Evolutionary conservation across 1,139 yeast species (phyloP).

Genomic region (Magnusiomyces suaveolens): DNA sequence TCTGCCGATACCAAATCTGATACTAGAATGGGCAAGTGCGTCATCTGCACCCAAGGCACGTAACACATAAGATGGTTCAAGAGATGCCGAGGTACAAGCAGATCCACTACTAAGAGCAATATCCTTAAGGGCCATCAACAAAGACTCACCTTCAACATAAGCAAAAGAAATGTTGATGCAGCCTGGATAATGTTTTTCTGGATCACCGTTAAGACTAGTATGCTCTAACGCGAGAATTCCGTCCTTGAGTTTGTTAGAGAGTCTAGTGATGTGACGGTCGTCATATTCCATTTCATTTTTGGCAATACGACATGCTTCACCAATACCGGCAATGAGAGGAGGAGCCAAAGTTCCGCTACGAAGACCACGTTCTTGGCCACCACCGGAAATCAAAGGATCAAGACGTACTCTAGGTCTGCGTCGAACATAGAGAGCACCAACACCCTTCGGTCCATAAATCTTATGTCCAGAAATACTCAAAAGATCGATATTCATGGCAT

Average conservation of each 20-base stretch:
- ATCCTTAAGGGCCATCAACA: conserved; percentile 93
- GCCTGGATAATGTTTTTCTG: conserved; percentile 67
- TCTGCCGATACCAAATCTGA: conserved; percentile 94
- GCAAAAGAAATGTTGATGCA: conserved; percentile 96
- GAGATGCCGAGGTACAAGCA: conserved; percentile 98
- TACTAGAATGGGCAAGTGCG: conserved; percentile 94
- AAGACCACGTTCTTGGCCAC: conserved; percentile 98
- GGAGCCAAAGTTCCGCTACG: conserved; percentile 97
- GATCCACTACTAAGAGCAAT: conserved; percentile 94
- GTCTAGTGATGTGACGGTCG: conserved; percentile 52
- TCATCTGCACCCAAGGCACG: conserved; percentile 98
- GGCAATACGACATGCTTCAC: conserved; percentile 91
- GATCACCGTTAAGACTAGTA: conserved; percentile 82
- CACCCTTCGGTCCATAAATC: conserved; percentile 96
- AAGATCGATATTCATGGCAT: conserved; percentile 84
- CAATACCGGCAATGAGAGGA: conserved; percentile 89
- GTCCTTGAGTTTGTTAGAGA: conserved; percentile 62
- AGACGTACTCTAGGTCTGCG: conserved; percentile 97
- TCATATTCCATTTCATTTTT: conserved; percentile 66
- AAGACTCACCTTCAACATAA: conserved; percentile 94
- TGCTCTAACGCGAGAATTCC: conserved; percentile 78
- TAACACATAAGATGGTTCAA: conserved; percentile 93
- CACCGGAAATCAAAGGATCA: conserved; percentile 92
- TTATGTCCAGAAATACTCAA: conserved; percentile 93
- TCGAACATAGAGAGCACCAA: conserved; percentile 91